Base-by-base conservation (phyloP, 2,329 filamentous ascomycete species). In the Botrytis medusae region DNA sequence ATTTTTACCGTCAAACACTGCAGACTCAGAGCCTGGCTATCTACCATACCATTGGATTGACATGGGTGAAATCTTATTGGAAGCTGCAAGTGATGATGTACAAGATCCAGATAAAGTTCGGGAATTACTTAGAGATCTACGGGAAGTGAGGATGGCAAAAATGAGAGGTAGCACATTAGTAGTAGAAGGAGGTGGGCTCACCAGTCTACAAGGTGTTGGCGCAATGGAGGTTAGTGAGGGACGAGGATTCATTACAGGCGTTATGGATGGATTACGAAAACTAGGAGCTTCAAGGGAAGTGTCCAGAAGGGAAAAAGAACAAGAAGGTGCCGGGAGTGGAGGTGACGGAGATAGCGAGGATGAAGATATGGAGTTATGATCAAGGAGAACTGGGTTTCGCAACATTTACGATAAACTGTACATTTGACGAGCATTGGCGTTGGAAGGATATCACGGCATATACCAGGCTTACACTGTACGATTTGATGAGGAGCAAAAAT, bases 1-100 rank as follows among this genome's bases (percentile, higher is more conserved):
- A 0, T 98, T 98, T 80, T 83, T 97, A 1, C 88, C 90, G 1
- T 91, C 91, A 25, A 93, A 92, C 76, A 94, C 92, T 0, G 89
- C 91, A 32, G 85, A 89, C 64, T 89, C 92, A 1, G 89, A 91
- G 14, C 84, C 90, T 0, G 89, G 90, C 59, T 89, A 91, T 22
- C 85, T 99, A 46, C 96, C 96, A 0, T 98, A 97, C 81, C 95
- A 98, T 84, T 99, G 95, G 95, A 88, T 97, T 60, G 96, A 98
- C 83, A 84, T 98, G 14, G 91, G 92, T 29, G 94, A 97, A 83
- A 90, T 97, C 81, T 85, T 99, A 63, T 88, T 99, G 2, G 92
- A 95, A 64, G 92, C 93, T 72, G 95, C 95, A 6, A 87, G 89
- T 40, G 95, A 98, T 82, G 95, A 98, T 81, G 88, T 98, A 68